phyloP scores from a whole-genome alignment of 495 filamentous ascomycete genomes.

The Podospora pseudopauciseta region DNA sequence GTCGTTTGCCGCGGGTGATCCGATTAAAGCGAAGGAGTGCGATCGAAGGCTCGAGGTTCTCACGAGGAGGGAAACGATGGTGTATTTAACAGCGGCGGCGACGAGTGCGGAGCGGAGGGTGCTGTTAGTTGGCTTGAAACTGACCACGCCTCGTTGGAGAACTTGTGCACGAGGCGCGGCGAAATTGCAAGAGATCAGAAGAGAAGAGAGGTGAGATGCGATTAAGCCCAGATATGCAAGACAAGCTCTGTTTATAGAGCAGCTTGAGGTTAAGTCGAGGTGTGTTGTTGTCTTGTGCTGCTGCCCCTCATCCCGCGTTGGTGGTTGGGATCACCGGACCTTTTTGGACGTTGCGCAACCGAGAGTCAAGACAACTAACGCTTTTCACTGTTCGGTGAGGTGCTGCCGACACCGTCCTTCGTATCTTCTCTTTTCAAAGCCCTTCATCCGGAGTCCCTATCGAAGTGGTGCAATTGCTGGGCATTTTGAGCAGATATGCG shows the following conservation, averaged over 20 bases:
- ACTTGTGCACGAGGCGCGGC: neutral
- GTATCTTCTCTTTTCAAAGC: neutral
- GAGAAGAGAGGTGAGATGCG: no score
- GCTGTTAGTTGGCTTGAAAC: neutral
- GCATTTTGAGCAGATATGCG: conserved; percentile 16
- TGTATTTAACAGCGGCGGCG: neutral
- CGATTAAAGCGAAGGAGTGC: neutral
- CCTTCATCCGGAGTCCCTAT: neutral
- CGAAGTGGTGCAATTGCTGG: neutral
- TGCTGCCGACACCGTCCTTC: neutral
- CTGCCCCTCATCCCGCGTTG: neutral
- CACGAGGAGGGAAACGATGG: neutral
- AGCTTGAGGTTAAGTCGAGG: no score
- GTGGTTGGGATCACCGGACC: neutral
- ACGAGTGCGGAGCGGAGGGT: neutral
- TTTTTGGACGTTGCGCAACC: neutral
- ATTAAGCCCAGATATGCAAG: neutral
- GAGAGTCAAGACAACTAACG: neutral
- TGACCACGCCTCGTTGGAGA: neutral
- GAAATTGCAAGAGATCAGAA: neutral
- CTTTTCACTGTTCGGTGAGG: neutral
- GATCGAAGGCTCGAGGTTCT: neutral
- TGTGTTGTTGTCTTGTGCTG: neutral
- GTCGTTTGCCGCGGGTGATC: neutral
- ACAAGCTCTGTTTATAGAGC: neutral